A percentile compares a stretch with the other conserved stretches of the same genome.
These are phyloP conservation scores for Setaria viridis DNA, from an alignment of 202 grass and related monocot genomes.

Conservation along the genomic window DNA sequence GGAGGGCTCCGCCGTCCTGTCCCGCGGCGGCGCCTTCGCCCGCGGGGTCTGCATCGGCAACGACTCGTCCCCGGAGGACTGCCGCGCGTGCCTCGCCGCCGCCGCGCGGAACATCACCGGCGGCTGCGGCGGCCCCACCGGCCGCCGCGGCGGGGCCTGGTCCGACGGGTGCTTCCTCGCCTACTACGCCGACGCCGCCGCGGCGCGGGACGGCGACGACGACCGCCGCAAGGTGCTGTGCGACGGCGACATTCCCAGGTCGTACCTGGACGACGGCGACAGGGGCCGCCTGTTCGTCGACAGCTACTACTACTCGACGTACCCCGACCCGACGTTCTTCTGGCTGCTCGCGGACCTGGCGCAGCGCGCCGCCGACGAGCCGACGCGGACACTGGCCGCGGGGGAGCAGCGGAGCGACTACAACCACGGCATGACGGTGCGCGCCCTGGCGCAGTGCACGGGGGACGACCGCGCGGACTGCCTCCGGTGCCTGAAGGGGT, in stretches of 20 bases:
- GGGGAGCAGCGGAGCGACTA: background rate
- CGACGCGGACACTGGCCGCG: background rate
- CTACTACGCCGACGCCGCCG: background rate
- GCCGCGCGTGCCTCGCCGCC: background rate
- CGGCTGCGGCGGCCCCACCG: background rate
- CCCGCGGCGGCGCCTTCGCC: background rate
- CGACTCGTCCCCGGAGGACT: background rate
- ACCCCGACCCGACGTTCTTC: background rate
- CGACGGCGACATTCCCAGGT: background rate
- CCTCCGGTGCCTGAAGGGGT: background rate
- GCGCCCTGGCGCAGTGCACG: background rate
- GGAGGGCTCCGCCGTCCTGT: background rate
- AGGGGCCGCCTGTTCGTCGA: background rate
- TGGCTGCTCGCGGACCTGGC: background rate
- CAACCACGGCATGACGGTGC: background rate
- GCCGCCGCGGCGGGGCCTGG: background rate
- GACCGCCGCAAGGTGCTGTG: background rate
- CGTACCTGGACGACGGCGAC: background rate
- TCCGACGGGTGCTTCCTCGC: background rate
- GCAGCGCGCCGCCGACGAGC: background rate
- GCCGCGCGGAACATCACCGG: background rate
- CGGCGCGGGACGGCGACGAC: background rate
- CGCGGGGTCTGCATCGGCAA: constrained; percentile 4
- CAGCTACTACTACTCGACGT: background rate
- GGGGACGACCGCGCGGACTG: background rate